Conservation (phyloP, 2,329 filamentous ascomycete genomes). For the Cercospora zeae-maydis region DNA sequence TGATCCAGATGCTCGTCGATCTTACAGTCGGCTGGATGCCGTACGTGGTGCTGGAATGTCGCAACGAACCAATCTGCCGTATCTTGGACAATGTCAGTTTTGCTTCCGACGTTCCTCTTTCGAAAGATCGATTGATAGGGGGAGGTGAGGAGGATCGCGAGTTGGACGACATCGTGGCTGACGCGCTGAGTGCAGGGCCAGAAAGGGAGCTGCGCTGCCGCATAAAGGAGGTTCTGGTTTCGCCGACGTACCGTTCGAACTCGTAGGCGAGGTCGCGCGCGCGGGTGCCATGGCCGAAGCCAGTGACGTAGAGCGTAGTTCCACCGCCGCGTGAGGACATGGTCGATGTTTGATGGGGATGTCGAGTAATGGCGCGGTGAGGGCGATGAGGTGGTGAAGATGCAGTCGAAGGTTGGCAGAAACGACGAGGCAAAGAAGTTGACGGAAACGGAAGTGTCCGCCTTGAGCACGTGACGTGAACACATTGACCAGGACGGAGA, state of each 20-base stretch:
- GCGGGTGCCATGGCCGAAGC: slow-evolving; percentile 98
- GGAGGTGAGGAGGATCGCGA: not conserved
- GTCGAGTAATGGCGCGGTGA: not conserved
- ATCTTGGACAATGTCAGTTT: slow-evolving; percentile 60
- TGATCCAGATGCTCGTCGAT: slow-evolving; percentile 31
- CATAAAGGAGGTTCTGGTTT: not conserved
- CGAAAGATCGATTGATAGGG: not conserved
- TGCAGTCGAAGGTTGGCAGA: not conserved
- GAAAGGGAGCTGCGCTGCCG: not conserved
- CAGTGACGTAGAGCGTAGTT: slow-evolving; percentile 95
- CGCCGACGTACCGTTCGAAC: slow-evolving; percentile 96
- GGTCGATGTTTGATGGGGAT: slow-evolving; percentile 20
- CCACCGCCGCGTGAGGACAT: slow-evolving; percentile 91
- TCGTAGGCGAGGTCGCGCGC: slow-evolving; percentile 99
- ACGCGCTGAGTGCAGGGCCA: not conserved
- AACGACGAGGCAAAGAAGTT: not conserved
- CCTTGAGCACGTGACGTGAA: not conserved
- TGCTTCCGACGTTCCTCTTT: not conserved
- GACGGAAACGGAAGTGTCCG: not conserved
- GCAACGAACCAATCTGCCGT: slow-evolving; percentile 94
- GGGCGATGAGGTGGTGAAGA: slow-evolving; percentile 3
- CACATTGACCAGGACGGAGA: too few species aligned
- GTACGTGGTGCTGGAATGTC: slow-evolving; percentile 96
- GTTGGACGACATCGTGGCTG: not conserved
- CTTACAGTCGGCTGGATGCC: slow-evolving; percentile 91